Evolutionary conservation across 768 basidiomycete species (phyloP), one percentile per base, ranked within the genome.

Genomic region (Mycena galericulata): DNA sequence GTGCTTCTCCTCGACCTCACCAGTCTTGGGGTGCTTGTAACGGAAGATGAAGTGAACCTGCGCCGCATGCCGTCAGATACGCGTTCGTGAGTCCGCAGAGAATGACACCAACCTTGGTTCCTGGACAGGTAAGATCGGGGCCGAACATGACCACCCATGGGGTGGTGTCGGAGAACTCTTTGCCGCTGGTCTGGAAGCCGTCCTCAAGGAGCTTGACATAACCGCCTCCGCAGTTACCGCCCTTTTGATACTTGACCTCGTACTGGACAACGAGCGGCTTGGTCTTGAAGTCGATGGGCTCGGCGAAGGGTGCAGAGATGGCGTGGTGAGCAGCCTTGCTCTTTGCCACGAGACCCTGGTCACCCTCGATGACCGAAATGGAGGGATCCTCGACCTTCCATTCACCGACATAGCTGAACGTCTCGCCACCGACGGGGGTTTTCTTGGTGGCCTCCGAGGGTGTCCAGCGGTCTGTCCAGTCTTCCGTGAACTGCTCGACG

Each of bases 41-140:
- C 96, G 94, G 95, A 99, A 97, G 83, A 99, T 99, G 83, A 99
- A 98, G 87, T 99, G 98, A 56, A 98, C 85, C 94, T 97, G 76
- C 24, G 36, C 12, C 54, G 22, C 45, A 40, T 54, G 68, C 22
- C 63, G 32, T 64, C 43, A 61, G 62, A 30, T 53, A 67, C 24
- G 9, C 53, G 63, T 68, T 46, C 22, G 24, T 22, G n/a, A 30
- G 3, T 14, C 17, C 10, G 26, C 20, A 40, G 45, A n/a, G 11
- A 7, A 9, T 22, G 11, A 38, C 15, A 71, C 81, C 22, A 71
- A 92, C 94, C 91, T 95, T 96, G 70, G 92, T 95, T 41, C 94
- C 94, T 15, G 94, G 94, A 81, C 94, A 96, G 27, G 94, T 96
- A 81, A 96, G 80, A 80, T 99, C 97, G 71, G 97, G 97, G 73